Conservation (phyloP, 768 basidiomycete species). For the Pilatotrama ljubarskyi region DNA sequence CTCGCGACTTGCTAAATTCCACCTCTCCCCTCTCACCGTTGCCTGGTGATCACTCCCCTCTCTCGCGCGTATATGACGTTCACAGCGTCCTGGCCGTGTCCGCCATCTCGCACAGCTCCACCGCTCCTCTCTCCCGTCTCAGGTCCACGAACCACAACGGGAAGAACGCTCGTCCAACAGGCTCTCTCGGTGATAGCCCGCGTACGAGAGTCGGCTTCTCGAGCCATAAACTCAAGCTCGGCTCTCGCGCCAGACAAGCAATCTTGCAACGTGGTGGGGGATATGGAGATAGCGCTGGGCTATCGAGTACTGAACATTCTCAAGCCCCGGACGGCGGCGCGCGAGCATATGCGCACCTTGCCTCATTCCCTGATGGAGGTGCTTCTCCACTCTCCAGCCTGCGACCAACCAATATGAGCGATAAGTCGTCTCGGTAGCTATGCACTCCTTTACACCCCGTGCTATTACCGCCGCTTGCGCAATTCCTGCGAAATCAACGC, state of each 20-base stretch:
- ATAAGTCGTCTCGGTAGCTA: background rate
- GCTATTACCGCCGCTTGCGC: background rate
- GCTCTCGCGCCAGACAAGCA: background rate
- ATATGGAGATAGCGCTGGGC: background rate
- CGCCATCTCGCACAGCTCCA: background rate
- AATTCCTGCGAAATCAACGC: too few species aligned
- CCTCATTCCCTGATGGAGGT: constrained; percentile 2
- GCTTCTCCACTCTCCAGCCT: background rate
- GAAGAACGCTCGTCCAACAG: background rate
- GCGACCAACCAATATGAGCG: background rate
- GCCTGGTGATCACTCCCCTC: background rate
- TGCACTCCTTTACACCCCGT: background rate
- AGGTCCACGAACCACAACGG: background rate
- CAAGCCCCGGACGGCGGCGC: background rate
- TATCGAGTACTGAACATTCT: too few species aligned
- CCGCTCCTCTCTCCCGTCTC: constrained; percentile 3
- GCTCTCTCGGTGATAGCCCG: background rate
- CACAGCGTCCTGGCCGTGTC: background rate
- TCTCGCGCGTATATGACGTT: too few species aligned
- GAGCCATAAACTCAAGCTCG: background rate
- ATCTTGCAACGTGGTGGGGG: background rate
- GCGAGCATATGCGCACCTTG: background rate
- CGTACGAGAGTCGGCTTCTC: background rate
- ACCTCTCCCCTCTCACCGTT: background rate
- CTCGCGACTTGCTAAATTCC: background rate